Conservation (phyloP, 2,329 filamentous ascomycete species). For the Alternaria arborescens region DNA sequence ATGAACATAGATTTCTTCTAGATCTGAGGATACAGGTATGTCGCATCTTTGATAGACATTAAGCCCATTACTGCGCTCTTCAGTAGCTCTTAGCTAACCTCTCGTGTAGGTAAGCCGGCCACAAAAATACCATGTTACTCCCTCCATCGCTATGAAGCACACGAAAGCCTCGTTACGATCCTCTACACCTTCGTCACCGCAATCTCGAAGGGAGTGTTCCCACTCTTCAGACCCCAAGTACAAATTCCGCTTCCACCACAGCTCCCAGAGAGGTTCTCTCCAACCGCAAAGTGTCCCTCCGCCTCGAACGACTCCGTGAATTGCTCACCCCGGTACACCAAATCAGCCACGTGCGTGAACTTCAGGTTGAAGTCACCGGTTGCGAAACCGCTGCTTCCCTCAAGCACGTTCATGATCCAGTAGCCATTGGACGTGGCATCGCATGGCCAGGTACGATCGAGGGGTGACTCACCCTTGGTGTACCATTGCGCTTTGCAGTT, state of each 20-base stretch:
- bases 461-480: conserved; percentile 17
- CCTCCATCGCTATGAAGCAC: not conserved
- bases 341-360: conserved; percentile 32
- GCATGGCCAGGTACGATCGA: conserved; percentile 38
- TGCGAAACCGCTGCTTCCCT: conserved; percentile 18
- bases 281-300: conserved; percentile 25
- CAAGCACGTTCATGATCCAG: conserved; percentile 34
- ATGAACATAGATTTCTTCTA: rapidly evolving
- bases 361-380: conserved; percentile 31
- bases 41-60: too few relatives aligned
- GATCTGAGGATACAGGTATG: not conserved
- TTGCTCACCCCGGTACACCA: conserved; percentile 16
- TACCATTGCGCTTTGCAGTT: conserved; percentile 41
- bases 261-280: conserved; percentile 22
- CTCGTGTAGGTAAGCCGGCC: not conserved
- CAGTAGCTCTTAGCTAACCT: not conserved
- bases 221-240: conserved; percentile 12
- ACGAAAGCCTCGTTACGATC: not conserved
- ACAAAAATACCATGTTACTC: not conserved
- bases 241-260: conserved; percentile 36
- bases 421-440: conserved; percentile 30
- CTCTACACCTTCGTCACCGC: conserved; percentile 1
- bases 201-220: conserved; percentile 2
- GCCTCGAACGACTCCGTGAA: conserved; percentile 28
- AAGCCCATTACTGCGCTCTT: not conserved